A percentile compares a stretch with the other conserved stretches of the same genome.
Conservation (phyloP, 1,139 yeast genomes). For the Lodderomyces jiufengensis region DNA sequence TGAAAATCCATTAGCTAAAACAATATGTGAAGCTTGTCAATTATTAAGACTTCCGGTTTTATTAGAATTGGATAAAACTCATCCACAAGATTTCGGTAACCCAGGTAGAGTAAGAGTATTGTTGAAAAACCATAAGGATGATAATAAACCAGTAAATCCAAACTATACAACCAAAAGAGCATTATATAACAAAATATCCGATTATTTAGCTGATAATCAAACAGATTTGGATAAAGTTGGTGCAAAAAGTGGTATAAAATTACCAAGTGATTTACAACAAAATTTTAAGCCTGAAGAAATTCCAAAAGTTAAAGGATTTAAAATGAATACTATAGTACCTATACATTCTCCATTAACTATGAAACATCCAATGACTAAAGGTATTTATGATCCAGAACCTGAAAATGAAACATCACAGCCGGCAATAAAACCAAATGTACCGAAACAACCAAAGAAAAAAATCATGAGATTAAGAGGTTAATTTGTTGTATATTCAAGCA, state of each 20-base stretch:
- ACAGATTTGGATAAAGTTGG: constrained; percentile 65
- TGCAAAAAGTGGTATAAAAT: constrained; percentile 49
- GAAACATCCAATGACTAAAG: constrained; percentile 81
- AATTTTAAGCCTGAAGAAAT: constrained; percentile 55
- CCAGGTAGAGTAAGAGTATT: constrained; percentile 89
- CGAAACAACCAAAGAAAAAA: constrained; percentile 51
- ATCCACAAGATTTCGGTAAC: constrained; percentile 96
- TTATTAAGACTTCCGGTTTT: constrained; percentile 50
- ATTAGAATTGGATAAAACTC: constrained; percentile 77
- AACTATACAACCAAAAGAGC: constrained; percentile 60
- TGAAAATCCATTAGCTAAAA: constrained; percentile 81
- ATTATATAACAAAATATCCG: constrained; percentile 57
- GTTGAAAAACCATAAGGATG: constrained; percentile 44
- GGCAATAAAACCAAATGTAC: constrained; percentile 28
- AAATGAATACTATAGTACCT: constrained; percentile 83
- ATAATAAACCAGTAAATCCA: constrained; percentile 38
- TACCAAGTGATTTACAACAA: constrained; percentile 57
- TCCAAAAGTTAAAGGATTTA: constrained; percentile 79
- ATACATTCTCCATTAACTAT: constrained; percentile 73
- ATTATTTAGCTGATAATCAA: constrained; percentile 63
- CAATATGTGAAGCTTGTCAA: constrained; percentile 64
- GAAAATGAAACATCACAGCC: constrained; percentile 32
- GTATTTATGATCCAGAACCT: constrained; percentile 57
- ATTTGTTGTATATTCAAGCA: constrained; percentile 21
- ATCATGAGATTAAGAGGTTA: constrained; percentile 47